phyloP scores from a whole-genome alignment of 2,329 filamentous ascomycete species.

The Scedosporium aurantiacum region DNA sequence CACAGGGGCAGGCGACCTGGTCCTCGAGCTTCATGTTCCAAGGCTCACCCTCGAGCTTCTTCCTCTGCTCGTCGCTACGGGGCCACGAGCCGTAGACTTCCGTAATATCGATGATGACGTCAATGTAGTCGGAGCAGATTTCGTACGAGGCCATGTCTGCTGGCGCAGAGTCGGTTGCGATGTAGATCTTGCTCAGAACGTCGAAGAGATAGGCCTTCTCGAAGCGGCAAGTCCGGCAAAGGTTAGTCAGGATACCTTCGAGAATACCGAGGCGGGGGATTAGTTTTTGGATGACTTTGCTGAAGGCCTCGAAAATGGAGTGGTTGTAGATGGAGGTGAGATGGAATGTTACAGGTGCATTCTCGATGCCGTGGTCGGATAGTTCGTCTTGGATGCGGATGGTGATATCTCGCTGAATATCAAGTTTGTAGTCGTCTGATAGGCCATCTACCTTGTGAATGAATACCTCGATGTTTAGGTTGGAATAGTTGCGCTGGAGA shows the following conservation, averaged over 20 bases:
- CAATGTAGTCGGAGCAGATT: slow-evolving; percentile 97
- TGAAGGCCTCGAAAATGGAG: slow-evolving; percentile 96
- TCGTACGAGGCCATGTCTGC: slow-evolving; percentile 95
- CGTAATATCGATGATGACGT: slow-evolving; percentile 93
- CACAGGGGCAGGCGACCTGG: slow-evolving; percentile 53
- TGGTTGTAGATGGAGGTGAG: slow-evolving; percentile 98
- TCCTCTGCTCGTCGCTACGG: slow-evolving; percentile 42
- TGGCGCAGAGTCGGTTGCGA: slow-evolving; percentile 86
- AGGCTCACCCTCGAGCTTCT: slow-evolving; percentile 45
- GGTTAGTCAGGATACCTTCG: slow-evolving; percentile 85
- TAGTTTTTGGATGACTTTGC: slow-evolving; percentile 95
- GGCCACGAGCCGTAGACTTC: slow-evolving; percentile 81
- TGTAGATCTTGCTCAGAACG: slow-evolving; percentile 96
- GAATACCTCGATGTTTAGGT: slow-evolving; percentile 96
- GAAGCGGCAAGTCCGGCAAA: slow-evolving; percentile 87
- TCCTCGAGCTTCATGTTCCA: slow-evolving; percentile 51
- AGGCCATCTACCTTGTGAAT: slow-evolving; percentile 99
- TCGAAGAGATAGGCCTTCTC: slow-evolving; percentile 98
- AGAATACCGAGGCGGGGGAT: slow-evolving; percentile 88
- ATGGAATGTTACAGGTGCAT: slow-evolving; percentile 88
- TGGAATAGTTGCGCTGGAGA: slow-evolving; percentile 77
- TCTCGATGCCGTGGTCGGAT: slow-evolving; percentile 84
- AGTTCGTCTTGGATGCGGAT: slow-evolving; percentile 95
- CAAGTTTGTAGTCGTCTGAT: slow-evolving; percentile 89
- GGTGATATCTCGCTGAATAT: slow-evolving; percentile 92